phyloP scores from a whole-genome alignment of 108 stramenopile species.

The Parietichytrium sp. region DNA sequence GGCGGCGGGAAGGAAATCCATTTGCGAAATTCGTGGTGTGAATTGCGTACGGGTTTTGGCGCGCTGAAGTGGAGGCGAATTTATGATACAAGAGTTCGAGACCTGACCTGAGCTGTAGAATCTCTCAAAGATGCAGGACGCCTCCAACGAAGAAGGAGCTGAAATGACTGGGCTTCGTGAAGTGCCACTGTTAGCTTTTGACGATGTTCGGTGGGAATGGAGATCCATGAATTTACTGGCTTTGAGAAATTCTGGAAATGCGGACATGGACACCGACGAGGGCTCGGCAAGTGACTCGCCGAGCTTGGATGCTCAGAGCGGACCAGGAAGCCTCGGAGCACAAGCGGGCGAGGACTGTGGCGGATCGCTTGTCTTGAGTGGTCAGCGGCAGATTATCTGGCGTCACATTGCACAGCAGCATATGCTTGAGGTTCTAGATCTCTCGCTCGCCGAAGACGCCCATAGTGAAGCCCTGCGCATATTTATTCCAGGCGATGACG shows the following conservation, averaged over 20 bases:
- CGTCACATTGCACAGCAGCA: neutral
- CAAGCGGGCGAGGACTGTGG: slow-evolving; percentile 1
- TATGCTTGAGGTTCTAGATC: neutral
- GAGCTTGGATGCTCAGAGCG: neutral
- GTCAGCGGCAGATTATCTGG: neutral
- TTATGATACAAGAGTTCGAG: too few species aligned
- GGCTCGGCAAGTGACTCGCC: too few species aligned
- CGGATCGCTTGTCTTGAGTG: neutral
- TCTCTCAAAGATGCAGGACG: too few species aligned
- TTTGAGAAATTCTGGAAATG: neutral
- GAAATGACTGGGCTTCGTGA: too few species aligned
- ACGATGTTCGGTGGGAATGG: slow-evolving; percentile 21
- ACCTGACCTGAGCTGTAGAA: too few species aligned
- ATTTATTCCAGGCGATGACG: neutral
- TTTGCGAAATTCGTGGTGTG: too few species aligned
- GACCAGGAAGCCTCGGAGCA: neutral
- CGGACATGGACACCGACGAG: neutral
- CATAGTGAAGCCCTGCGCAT: neutral
- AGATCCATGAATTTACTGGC: neutral
- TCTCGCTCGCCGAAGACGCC: neutral
- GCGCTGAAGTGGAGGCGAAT: too few species aligned
- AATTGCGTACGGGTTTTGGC: too few species aligned
- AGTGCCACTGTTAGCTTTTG: slow-evolving; percentile 11
- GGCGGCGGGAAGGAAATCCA: too few species aligned
- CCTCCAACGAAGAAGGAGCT: too few species aligned